Conservation (phyloP, 1,284 basidiomycete genomes). For the Phlebopus sp. region DNA sequence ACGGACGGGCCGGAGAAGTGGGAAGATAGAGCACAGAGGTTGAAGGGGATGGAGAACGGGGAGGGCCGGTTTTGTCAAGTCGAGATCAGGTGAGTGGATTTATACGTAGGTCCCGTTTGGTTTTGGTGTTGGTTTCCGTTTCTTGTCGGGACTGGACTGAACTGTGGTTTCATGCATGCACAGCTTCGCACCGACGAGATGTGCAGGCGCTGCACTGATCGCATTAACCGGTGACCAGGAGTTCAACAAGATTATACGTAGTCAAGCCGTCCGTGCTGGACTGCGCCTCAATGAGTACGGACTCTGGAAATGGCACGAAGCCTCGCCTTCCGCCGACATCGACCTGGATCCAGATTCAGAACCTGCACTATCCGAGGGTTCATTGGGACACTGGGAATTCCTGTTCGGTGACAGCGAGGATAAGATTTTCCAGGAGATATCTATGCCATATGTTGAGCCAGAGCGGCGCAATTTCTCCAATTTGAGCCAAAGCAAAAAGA, state of each 20-base stretch:
- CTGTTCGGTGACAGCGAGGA: constrained; percentile 43
- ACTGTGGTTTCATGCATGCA: background rate
- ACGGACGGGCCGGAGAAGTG: constrained; percentile 14
- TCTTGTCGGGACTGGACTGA: background rate
- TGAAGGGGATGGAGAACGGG: constrained; percentile 28
- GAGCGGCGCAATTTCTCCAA: constrained; percentile 36
- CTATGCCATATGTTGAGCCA: constrained; percentile 44
- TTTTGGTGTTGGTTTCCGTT: background rate
- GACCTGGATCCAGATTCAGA: background rate
- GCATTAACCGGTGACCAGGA: constrained; percentile 49
- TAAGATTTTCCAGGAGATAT: constrained; percentile 46
- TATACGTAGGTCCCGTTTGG: background rate
- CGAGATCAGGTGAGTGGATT: constrained; percentile 41
- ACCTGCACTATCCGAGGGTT: too few species aligned
- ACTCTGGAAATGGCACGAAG: constrained; percentile 49
- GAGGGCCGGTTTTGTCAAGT: constrained; percentile 41
- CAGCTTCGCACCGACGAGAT: constrained; percentile 50
- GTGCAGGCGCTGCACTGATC: constrained; percentile 48
- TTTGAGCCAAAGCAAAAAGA: too few species aligned
- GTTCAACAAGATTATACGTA: constrained; percentile 41
- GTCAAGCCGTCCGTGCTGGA: constrained; percentile 41
- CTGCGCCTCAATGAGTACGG: constrained; percentile 55
- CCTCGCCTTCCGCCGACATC: background rate
- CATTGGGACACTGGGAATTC: constrained; percentile 43
- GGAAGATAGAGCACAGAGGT: constrained; percentile 24